Conservation (phyloP, 345 rosid species). For the Physaria fendleri region DNA sequence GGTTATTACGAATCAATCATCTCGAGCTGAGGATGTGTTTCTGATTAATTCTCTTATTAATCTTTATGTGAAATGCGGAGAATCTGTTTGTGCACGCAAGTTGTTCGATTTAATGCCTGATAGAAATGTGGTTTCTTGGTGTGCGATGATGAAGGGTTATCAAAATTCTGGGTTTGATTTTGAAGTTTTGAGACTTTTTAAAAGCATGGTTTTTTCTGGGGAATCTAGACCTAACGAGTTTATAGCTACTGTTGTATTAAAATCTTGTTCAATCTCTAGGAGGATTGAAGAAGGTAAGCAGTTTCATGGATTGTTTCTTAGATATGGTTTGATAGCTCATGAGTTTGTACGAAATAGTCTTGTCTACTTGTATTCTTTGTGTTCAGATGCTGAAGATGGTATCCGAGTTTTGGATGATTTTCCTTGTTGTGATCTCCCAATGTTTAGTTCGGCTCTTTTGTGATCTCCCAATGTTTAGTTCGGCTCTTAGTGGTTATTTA, state of each 20-base stretch:
- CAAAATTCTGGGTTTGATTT: constrained; percentile 38
- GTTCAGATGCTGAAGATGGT: constrained; percentile 38
- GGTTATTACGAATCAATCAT: constrained; percentile 24
- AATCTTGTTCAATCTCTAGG: constrained; percentile 43
- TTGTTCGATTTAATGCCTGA: constrained; percentile 56
- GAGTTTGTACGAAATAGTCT: constrained; percentile 57
- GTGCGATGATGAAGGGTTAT: constrained; percentile 70
- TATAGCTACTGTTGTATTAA: constrained; percentile 46
- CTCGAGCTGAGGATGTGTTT: not conserved
- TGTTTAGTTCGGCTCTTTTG: constrained; percentile 50
- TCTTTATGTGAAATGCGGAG: constrained; percentile 49
- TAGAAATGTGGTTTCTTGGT: constrained; percentile 64
- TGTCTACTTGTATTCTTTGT: constrained; percentile 46
- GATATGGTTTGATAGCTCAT: constrained; percentile 52
- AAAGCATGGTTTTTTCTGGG: constrained; percentile 39
- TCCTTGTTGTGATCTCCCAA: constrained; percentile 39
- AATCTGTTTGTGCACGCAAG: constrained; percentile 39
- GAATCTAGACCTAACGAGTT: constrained; percentile 51
- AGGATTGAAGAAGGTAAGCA: constrained; percentile 55
- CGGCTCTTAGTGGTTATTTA: constrained; percentile 54
- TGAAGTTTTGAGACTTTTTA: constrained; percentile 52
- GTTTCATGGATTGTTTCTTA: constrained; percentile 58
- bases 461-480: constrained; percentile 48
- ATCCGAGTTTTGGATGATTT: constrained; percentile 34
- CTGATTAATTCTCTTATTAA: constrained; percentile 47